Base-by-base conservation (phyloP, 306 rosid genomes). In the Acacia melanoxylon region DNA sequence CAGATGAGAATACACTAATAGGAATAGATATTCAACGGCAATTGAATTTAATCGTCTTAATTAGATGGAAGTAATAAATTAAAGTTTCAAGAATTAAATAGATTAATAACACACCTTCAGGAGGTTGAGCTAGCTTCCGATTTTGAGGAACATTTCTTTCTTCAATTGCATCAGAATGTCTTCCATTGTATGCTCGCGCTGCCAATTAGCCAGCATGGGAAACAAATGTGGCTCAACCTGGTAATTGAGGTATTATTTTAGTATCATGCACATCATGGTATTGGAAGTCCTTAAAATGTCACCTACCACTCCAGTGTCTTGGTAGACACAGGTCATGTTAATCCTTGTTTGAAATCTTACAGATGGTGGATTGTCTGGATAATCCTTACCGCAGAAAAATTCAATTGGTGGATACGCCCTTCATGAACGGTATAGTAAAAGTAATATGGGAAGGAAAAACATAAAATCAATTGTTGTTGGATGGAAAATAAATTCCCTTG, bases 91-190 rank as follows among this genome's bases (percentile, higher is more conserved):
- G 74, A 27, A n/a, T 6, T 19, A 41, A 68, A 40, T 20, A 76
- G 77, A 72, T 22, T 35, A 25, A 80, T 25, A 12, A 62, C 89
- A 37, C 63, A 93, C 98, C 99, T 92, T 95, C 99, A 56, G 93
- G 92, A 78, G 98, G 98, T 88, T 95, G 99, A 85, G 91, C 83
- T 80, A 93, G 91, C 91, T 85, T 95, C 86, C 97, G 90, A 84
- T 95, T 95, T 82, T 95, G 99, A 59, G 99, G 97, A 74, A 83
- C 99, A 95, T 95, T 61, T 95, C 99, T 89, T 95, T 95, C 93
- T 95, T 95, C 92, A 95, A 80, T 78, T 92, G 99, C 81, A 91
- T 74, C 86, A 95, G 87, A 83, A 92, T 78, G 82, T 91, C 97
- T 88, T 95, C 99, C 98, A 95, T 91, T 58, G 96, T 93, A 86